These are phyloP conservation scores for Filobasidium floriforme DNA, from an alignment of 768 basidiomycete genomes.

Conservation along the genomic window DNA sequence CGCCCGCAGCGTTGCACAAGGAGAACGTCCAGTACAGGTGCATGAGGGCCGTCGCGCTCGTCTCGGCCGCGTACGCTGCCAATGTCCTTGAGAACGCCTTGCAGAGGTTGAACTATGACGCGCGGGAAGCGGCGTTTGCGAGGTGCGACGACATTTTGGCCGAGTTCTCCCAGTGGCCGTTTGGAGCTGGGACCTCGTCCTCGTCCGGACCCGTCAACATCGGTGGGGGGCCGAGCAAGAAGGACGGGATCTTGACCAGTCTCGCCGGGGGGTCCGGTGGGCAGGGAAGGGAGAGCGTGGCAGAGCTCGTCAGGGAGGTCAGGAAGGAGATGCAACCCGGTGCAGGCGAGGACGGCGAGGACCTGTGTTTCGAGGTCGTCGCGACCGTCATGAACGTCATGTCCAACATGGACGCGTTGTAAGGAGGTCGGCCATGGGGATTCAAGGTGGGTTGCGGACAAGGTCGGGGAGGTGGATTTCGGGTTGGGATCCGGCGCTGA, in stretches of 20 bases:
- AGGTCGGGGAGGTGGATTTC: background rate
- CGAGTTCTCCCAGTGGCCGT: conserved; percentile 88
- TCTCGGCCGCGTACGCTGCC: conserved; percentile 86
- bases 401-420: conserved; percentile 63
- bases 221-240: conserved; percentile 52
- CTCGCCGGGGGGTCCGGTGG: conserved; percentile 48
- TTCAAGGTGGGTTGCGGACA: background rate
- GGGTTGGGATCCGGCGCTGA: no score
- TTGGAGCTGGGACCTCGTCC: conserved; percentile 52
- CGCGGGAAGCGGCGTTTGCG: conserved; percentile 84
- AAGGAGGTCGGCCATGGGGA: background rate
- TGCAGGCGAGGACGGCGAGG: conserved; percentile 47
- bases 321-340: conserved; percentile 44
- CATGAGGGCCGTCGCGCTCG: conserved; percentile 72
- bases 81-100: conserved; percentile 94
- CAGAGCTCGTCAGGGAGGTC: conserved; percentile 47
- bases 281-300: conserved; percentile 46
- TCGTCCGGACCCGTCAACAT: conserved; percentile 46
- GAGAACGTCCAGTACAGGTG: conserved; percentile 74
- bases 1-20: conserved; percentile 61
- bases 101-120: conserved; percentile 78
- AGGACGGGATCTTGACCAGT: conserved; percentile 49
- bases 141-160: conserved; percentile 88
- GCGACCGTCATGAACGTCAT: conserved; percentile 90
- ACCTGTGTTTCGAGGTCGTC: conserved; percentile 79